Conservation (phyloP, 2,329 filamentous ascomycete species). For the Aspergillus nomiae region DNA sequence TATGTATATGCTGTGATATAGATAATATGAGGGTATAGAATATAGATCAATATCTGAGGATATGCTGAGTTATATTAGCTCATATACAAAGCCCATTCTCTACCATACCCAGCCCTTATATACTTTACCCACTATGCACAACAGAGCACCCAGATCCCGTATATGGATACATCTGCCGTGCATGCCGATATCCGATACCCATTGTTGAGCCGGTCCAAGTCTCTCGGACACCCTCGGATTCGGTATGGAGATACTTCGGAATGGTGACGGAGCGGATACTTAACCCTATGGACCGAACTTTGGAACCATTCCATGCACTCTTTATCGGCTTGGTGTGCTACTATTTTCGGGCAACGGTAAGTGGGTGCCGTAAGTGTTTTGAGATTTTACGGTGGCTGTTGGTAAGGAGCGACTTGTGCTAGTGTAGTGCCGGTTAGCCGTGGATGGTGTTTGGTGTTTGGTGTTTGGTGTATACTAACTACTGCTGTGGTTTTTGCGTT, state of each 20-base stretch:
- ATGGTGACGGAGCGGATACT: background rate
- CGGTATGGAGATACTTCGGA: slow-evolving; percentile 32
- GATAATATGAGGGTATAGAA: slow-evolving; percentile 5
- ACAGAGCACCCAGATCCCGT: background rate
- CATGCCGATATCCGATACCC: background rate
- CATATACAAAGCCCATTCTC: background rate
- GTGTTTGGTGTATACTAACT: too few species aligned
- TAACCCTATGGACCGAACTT: too few species aligned
- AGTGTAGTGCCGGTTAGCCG: too few species aligned
- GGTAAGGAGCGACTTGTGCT: too few species aligned
- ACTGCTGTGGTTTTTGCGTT: too few species aligned
- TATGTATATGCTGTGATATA: background rate
- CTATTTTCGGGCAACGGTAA: too few species aligned
- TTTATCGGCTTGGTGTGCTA: too few species aligned
- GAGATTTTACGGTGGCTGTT: too few species aligned
- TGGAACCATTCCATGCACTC: too few species aligned
- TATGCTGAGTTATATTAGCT: too few species aligned
- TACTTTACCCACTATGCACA: background rate
- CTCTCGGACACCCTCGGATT: slow-evolving; percentile 6
- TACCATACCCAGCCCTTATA: background rate
- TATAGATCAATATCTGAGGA: background rate
- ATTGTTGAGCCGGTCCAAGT: background rate
- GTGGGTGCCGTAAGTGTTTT: too few species aligned
- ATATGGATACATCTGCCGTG: background rate
- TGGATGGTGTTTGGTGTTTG: too few species aligned